A percentile compares a stretch with the other conserved stretches of the same genome.
These are phyloP conservation scores for Alternaria rosae DNA, from an alignment of 2,329 filamentous ascomycete species.

Conservation along the genomic window DNA sequence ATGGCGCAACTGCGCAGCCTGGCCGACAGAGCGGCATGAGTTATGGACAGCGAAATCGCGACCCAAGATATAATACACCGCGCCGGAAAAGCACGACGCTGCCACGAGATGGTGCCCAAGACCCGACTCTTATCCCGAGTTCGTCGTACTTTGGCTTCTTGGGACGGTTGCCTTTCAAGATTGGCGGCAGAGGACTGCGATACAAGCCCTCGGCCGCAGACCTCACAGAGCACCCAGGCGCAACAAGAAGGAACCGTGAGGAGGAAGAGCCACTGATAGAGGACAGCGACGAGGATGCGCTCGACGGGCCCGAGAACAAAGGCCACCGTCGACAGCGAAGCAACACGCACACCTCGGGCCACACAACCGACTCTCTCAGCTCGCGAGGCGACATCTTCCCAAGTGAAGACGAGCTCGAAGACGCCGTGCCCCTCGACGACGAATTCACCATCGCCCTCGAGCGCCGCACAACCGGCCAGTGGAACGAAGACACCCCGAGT, in stretches of 20 bases:
- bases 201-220: conserved; percentile 93
- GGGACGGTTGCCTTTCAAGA: conserved; percentile 81
- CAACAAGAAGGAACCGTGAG: conserved; percentile 61
- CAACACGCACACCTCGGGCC: conserved; percentile 78
- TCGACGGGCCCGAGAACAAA: conserved; percentile 34
- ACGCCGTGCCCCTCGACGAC: conserved; percentile 90
- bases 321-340: conserved; percentile 69
- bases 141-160: conserved; percentile 87
- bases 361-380: conserved; percentile 84
- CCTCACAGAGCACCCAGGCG: conserved; percentile 82
- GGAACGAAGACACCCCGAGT: conserved; percentile 74
- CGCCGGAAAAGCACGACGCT: conserved; percentile 64
- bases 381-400: conserved; percentile 91
- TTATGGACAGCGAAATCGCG: conserved; percentile 74
- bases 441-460: conserved; percentile 88
- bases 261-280: conserved; percentile 74
- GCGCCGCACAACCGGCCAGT: conserved; percentile 66
- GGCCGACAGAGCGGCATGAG: conserved; percentile 83
- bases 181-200: conserved; percentile 77
- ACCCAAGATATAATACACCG: conserved; percentile 37
- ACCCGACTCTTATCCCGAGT: conserved; percentile 89
- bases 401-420: conserved; percentile 84
- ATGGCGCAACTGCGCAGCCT: conserved; percentile 64
- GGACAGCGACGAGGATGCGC: conserved; percentile 59
- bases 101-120: conserved; percentile 61